phyloP scores from a whole-genome alignment of 352 stramenopile genomes.

The Saprolegnia diclina region DNA sequence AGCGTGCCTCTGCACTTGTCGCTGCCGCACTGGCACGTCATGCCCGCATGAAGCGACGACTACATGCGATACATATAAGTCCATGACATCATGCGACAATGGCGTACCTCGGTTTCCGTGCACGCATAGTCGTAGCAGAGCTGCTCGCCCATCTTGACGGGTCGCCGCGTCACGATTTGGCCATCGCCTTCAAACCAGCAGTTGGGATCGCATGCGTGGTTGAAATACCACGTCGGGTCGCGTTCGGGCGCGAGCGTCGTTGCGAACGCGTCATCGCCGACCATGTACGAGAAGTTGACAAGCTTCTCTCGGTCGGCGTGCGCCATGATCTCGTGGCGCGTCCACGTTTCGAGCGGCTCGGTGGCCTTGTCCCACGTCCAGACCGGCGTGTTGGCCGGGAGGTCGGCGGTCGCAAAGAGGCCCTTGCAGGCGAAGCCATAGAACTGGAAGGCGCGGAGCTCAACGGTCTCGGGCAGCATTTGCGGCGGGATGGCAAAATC shows the following conservation, averaged over 20 bases:
- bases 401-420: conserved; percentile 21
- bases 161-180: conserved; percentile 21
- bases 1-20: conserved; percentile 18
- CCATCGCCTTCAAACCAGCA: conserved; percentile 28
- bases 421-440: conserved; percentile 23
- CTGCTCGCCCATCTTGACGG: conserved; percentile 24
- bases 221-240: conserved; percentile 25
- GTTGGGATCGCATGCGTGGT: conserved; percentile 26
- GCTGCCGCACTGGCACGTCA: conserved; percentile 20
- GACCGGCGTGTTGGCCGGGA: neutral
- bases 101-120: conserved; percentile 25
- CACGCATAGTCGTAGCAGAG: conserved; percentile 28
- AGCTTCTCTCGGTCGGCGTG: conserved; percentile 25
- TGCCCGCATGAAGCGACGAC: conserved; percentile 23
- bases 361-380: conserved; percentile 26
- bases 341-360: conserved; percentile 23
- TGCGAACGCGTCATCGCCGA: conserved; percentile 24
- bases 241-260: conserved; percentile 15
- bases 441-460: conserved; percentile 20
- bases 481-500: conserved; percentile 17
- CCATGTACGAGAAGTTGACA: conserved; percentile 27
- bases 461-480: conserved; percentile 22
- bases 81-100: neutral
- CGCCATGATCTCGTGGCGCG: conserved; percentile 16
- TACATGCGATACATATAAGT: neutral